Percentiles rank a stretch among this genome's conserved stretches.
Conservation (phyloP, 768 basidiomycete species). For the Podaxis carcinomalis region DNA sequence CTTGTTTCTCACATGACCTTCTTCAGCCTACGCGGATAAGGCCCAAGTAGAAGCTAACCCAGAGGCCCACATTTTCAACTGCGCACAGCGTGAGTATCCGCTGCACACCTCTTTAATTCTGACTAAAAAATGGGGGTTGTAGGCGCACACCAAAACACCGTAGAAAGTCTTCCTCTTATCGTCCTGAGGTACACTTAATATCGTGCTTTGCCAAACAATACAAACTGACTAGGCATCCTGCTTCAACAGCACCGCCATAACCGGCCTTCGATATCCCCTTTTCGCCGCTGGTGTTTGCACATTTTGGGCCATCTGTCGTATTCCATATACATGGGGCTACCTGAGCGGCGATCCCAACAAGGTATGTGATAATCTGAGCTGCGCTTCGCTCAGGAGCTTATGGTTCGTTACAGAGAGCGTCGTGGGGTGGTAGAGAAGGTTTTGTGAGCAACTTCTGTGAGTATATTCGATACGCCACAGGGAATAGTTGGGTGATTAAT, state of each 20-base stretch:
- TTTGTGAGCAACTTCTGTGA: not conserved
- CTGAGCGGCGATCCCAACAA: conserved; percentile 37
- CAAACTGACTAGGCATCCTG: not conserved
- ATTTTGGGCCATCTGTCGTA: conserved; percentile 36
- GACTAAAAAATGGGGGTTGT: not conserved
- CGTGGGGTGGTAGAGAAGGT: not conserved
- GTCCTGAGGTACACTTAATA: conserved; percentile 32
- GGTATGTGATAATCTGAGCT: conserved; percentile 18
- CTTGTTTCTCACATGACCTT: no score
- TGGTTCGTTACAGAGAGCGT: not conserved
- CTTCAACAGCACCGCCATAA: conserved; percentile 32
- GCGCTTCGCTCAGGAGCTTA: not conserved
- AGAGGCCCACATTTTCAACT: conserved; percentile 12
- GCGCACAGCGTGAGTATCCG: conserved; percentile 19
- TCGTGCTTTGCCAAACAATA: not conserved
- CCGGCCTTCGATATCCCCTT: conserved; percentile 37
- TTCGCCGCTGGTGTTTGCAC: conserved; percentile 32
- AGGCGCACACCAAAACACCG: conserved; percentile 71
- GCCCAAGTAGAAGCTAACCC: conserved; percentile 4
- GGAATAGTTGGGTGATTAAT: not conserved
- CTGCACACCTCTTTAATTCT: not conserved
- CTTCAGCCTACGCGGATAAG: conserved; percentile 30
- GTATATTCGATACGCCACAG: not conserved
- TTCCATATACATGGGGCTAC: conserved; percentile 44
- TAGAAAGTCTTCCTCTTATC: conserved; percentile 45